Conservation (phyloP, 2,329 filamentous ascomycete genomes). For the Fusarium brachygibbosum region DNA sequence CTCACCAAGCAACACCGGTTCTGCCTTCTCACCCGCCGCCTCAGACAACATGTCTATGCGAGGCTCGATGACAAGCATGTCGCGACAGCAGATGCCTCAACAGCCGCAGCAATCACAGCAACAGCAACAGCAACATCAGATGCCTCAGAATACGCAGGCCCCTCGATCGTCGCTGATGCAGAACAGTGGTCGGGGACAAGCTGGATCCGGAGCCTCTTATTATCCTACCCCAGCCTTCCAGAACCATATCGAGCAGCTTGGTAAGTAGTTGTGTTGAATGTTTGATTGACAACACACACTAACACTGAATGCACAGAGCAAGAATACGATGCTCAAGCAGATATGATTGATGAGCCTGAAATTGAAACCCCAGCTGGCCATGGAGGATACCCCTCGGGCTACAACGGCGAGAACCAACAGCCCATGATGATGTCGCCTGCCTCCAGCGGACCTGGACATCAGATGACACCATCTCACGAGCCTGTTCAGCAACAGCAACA, state of each 20-base stretch:
- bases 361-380: constrained; percentile 76
- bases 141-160: constrained; percentile 45
- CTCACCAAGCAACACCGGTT: constrained; percentile 66
- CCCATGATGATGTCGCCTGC: constrained; percentile 59
- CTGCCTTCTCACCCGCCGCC: constrained; percentile 60
- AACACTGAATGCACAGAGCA: constrained; percentile 83
- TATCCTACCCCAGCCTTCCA: constrained; percentile 88
- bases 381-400: constrained; percentile 72
- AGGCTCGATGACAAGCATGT: constrained; percentile 52
- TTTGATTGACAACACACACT: constrained; percentile 73
- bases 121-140: constrained; percentile 37
- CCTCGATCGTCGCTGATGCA: constrained; percentile 56
- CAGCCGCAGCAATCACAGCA: constrained; percentile 46
- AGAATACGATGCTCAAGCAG: constrained; percentile 92
- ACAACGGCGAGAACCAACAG: constrained; percentile 63
- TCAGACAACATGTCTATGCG: constrained; percentile 65
- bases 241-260: constrained; percentile 94
- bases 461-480: constrained; percentile 56
- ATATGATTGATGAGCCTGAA: constrained; percentile 87
- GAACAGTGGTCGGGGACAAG: constrained; percentile 53
- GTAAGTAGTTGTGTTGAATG: constrained; percentile 69
- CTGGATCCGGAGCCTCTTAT: constrained; percentile 67
- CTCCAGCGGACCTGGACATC: constrained; percentile 56
- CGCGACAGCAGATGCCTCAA: constrained; percentile 52
- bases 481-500: constrained; percentile 32